Conservation (phyloP, 116 monocot species). For the Papilionanthe hybrid region DNA sequence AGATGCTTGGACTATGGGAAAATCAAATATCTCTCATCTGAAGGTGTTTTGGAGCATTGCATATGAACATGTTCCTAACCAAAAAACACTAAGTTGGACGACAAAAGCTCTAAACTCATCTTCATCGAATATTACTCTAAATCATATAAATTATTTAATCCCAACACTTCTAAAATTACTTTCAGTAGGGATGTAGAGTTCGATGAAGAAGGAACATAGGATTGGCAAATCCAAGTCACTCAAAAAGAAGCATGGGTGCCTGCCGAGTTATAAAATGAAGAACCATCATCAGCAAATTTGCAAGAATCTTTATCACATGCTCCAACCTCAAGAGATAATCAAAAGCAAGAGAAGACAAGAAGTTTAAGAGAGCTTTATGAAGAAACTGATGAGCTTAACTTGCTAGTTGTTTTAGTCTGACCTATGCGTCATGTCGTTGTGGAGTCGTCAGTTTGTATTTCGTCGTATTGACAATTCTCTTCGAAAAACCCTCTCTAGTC, state of each 20-base stretch:
- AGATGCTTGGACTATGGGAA: neutral
- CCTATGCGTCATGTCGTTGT: too few species aligned
- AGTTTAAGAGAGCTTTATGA: neutral
- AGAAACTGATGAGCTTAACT: neutral
- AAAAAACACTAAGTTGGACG: neutral
- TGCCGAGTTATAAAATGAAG: neutral
- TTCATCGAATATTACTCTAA: neutral
- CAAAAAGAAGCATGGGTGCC: too few species aligned
- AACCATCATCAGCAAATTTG: neutral
- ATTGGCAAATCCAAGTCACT: neutral
- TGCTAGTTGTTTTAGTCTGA: too few species aligned
- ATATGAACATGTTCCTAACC: neutral
- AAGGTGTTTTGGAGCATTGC: neutral
- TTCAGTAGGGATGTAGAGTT: neutral
- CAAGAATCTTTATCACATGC: neutral
- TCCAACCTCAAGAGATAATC: neutral
- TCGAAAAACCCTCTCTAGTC: too few species aligned
- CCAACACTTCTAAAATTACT: neutral
- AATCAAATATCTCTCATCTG: neutral
- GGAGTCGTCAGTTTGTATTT: too few species aligned
- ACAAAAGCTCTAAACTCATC: neutral
- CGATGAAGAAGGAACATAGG: neutral
- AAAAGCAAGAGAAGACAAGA: neutral
- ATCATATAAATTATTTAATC: neutral
- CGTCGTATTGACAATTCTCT: too few species aligned